Evolutionary conservation across 805 yeast species (phyloP).

Genomic region (Candida orba): DNA sequence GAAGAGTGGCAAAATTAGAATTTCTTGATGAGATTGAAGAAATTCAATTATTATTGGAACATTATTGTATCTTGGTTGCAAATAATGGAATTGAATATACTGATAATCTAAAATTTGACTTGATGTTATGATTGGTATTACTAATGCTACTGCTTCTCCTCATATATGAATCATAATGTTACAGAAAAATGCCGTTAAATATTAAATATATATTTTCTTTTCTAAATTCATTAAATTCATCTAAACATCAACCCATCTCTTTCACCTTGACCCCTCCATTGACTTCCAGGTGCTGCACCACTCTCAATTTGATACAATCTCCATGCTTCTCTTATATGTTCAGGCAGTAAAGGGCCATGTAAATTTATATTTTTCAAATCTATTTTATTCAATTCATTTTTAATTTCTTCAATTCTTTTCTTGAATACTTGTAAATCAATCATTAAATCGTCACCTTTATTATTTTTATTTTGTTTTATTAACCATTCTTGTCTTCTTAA

Average conservation of each 20-base stretch:
- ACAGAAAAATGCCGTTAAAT: too few species aligned
- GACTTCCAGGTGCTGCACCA: conserved; percentile 52
- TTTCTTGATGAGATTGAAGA: conserved; percentile 57
- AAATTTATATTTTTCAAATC: conserved; percentile 29
- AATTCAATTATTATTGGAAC: conserved; percentile 41
- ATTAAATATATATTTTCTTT: too few species aligned
- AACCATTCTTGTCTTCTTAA: conserved; percentile 31
- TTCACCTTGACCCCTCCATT: conserved; percentile 68
- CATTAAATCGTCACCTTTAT: conserved; percentile 5
- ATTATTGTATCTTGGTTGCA: conserved; percentile 39
- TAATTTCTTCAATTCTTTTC: conserved; percentile 17
- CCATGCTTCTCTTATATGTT: conserved; percentile 87
- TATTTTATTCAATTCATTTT: conserved; percentile 21
- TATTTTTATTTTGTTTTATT: conserved; percentile 27
- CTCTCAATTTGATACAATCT: conserved; percentile 62
- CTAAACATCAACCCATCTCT: conserved; percentile 67
- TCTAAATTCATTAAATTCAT: conserved; percentile 23
- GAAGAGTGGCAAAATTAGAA: conserved; percentile 39
- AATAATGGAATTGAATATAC: conserved; percentile 16
- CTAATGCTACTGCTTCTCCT: neutral
- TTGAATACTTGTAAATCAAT: conserved; percentile 9
- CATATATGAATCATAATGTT: too few species aligned
- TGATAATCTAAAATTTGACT: conserved; percentile 12
- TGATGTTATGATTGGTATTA: neutral
- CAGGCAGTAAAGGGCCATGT: conserved; percentile 65